Evolutionary conservation across 352 stramenopile species (phyloP).

Genomic region (Blastocystis sp.): DNA sequence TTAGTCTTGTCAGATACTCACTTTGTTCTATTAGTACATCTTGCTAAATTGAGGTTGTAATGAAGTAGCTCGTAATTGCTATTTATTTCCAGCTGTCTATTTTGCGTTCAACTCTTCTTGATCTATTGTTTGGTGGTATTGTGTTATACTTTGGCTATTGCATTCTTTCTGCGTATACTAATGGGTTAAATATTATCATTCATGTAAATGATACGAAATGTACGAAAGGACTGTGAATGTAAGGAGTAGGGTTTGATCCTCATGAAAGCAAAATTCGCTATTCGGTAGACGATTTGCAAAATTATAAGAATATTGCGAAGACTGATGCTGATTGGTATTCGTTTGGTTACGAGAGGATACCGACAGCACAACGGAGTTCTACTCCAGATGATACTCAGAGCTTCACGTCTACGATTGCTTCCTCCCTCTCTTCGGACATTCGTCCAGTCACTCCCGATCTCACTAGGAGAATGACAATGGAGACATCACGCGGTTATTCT

Average conservation of each 20-base stretch:
- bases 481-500: not conserved
- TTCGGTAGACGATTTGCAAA: not conserved
- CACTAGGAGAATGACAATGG: not conserved
- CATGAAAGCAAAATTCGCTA: not conserved
- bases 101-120: not conserved
- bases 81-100: constrained; percentile 9
- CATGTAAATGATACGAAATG: not conserved
- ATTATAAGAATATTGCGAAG: not conserved
- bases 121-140: not conserved
- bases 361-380: not conserved
- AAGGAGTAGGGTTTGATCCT: not conserved
- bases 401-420: not conserved
- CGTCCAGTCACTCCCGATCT: not conserved
- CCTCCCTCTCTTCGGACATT: not conserved
- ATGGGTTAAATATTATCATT: not conserved
- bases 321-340: not conserved
- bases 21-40: not conserved
- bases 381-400: not conserved
- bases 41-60: not conserved
- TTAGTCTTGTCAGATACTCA: not conserved
- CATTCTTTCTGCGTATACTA: not conserved
- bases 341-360: not conserved
- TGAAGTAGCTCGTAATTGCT: not conserved
- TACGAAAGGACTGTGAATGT: not conserved
- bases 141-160: not conserved